These are phyloP conservation scores for Chalaropsis ovoidea DNA, from an alignment of 2,329 filamentous ascomycete species.

Conservation along the genomic window DNA sequence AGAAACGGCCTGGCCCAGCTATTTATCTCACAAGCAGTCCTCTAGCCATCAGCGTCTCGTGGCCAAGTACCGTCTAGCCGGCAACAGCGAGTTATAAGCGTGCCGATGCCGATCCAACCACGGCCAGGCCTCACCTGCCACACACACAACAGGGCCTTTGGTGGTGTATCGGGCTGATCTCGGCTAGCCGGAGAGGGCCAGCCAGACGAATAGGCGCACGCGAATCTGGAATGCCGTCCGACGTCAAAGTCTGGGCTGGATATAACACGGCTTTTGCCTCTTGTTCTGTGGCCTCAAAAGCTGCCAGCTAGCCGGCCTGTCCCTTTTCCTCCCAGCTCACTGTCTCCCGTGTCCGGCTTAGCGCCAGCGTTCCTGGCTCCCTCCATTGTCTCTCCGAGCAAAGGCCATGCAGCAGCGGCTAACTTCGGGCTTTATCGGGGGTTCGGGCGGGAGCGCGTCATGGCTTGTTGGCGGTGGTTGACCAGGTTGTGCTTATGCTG, in stretches of 20 bases:
- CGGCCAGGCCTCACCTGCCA: background rate
- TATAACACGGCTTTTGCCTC: conserved; percentile 7
- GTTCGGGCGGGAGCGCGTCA: background rate
- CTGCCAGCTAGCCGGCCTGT: background rate
- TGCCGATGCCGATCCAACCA: background rate
- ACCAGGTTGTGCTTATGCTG: background rate
- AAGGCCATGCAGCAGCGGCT: background rate
- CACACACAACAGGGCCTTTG: background rate
- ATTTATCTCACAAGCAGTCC: background rate
- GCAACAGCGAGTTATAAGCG: background rate
- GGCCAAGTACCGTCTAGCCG: background rate
- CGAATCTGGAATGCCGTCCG: background rate
- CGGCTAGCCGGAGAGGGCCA: background rate
- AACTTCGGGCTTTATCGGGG: background rate
- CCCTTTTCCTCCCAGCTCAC: background rate
- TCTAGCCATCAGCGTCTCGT: background rate
- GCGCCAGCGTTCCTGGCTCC: background rate
- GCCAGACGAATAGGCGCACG: background rate
- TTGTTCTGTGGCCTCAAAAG: background rate
- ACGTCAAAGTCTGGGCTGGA: background rate
- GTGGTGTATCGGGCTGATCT: conserved; percentile 1
- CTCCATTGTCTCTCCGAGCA: conserved; percentile 10
- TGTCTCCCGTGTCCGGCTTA: background rate
- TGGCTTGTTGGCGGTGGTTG: background rate
- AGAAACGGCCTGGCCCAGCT: background rate